These are phyloP conservation scores for Zanthoxylum bungeanum DNA, from an alignment of 345 rosid genomes.

Conservation along the genomic window DNA sequence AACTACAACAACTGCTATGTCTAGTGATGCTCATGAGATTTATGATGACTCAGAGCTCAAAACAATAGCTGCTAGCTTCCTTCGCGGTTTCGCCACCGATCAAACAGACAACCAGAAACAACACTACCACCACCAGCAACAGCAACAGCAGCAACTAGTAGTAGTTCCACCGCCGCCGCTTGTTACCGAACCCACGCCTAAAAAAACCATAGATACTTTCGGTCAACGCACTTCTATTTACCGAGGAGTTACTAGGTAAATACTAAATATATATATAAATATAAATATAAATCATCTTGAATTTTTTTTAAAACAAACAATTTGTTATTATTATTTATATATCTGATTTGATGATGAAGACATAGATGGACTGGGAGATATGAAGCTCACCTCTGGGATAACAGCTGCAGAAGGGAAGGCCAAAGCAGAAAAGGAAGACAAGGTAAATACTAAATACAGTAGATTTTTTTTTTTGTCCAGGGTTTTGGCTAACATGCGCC, in stretches of 20 bases:
- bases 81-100: slow-evolving; percentile 46
- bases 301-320: too few species aligned
- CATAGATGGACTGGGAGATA: slow-evolving; percentile 96
- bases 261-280: background rate
- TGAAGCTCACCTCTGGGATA: slow-evolving; percentile 96
- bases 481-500: slow-evolving; percentile 22
- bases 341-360: slow-evolving; percentile 22
- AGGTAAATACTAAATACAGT: slow-evolving; percentile 35
- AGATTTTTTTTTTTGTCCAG: background rate
- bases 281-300: background rate
- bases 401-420: slow-evolving; percentile 91
- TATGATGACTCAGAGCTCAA: slow-evolving; percentile 76
- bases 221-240: slow-evolving; percentile 93
- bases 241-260: slow-evolving; percentile 85
- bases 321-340: too few species aligned
- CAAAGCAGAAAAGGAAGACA: slow-evolving; percentile 92
- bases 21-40: slow-evolving; percentile 30
- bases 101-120: slow-evolving; percentile 20
- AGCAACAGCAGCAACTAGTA: slow-evolving; percentile 11
- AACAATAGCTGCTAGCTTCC: slow-evolving; percentile 72
- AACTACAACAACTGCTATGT: slow-evolving; percentile 26
- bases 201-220: slow-evolving; percentile 59
- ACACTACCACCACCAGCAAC: slow-evolving; percentile 14
- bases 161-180: background rate
- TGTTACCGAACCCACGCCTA: slow-evolving; percentile 33